Percentiles rank a stretch among this genome's conserved stretches.
Conservation (phyloP, 1,139 yeast species). For the Candida mesenterica region DNA sequence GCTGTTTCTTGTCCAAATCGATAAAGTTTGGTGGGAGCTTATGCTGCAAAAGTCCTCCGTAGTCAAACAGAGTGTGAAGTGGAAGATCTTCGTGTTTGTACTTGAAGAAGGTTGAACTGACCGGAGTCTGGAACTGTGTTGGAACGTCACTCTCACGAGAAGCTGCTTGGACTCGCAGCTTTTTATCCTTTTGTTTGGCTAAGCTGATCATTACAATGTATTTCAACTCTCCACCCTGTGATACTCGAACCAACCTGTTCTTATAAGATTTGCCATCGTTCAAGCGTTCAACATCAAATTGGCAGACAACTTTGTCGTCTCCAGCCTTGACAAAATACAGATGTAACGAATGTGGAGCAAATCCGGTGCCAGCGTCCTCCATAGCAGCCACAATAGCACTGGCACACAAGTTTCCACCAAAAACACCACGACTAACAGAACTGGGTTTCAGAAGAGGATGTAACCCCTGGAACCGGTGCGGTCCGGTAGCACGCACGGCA, state of each 20-base stretch:
- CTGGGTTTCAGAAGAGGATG: slow-evolving; percentile 35
- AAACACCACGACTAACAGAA: slow-evolving; percentile 36
- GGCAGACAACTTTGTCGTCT: slow-evolving; percentile 28
- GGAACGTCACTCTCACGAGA: slow-evolving; percentile 11
- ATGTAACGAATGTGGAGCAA: slow-evolving; percentile 44
- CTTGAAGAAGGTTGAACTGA: slow-evolving; percentile 25
- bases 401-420: slow-evolving; percentile 43
- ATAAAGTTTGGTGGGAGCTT: slow-evolving; percentile 29
- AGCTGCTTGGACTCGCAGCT: too few relatives aligned
- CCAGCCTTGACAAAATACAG: slow-evolving; percentile 43
- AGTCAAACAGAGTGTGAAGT: slow-evolving; percentile 16
- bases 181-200: slow-evolving; percentile 21
- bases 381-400: slow-evolving; percentile 44
- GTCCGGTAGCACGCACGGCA: slow-evolving; percentile 12
- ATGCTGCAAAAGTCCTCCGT: slow-evolving; percentile 25
- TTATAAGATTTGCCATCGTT: slow-evolving; percentile 34
- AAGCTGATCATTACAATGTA: slow-evolving; percentile 37
- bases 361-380: slow-evolving; percentile 27
- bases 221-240: slow-evolving; percentile 28
- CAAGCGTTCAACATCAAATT: slow-evolving; percentile 30
- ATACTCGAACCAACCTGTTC: slow-evolving; percentile 30
- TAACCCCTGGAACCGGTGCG: slow-evolving; percentile 25
- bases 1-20: slow-evolving; percentile 18
- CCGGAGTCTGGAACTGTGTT: slow-evolving; percentile 32
- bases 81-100: slow-evolving; percentile 26